These are phyloP conservation scores for Cytospora paraplurivora DNA, from an alignment of 2,329 filamentous ascomycete genomes.

Conservation along the genomic window DNA sequence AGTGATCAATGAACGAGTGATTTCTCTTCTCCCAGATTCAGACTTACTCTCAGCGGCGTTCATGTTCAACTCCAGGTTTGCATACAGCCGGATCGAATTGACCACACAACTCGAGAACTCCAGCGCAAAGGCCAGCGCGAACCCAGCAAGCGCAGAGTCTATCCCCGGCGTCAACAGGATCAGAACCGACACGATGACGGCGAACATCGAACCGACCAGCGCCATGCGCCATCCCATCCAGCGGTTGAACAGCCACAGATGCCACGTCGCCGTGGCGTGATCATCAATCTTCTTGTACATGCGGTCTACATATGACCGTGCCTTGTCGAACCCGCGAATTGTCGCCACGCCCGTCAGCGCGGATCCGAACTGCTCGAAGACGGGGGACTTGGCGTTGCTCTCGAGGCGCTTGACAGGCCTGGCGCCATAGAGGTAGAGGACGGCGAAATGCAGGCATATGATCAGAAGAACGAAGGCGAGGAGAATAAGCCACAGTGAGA, in stretches of 20 bases:
- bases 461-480: constrained; percentile 60
- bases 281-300: constrained; percentile 73
- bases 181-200: constrained; percentile 63
- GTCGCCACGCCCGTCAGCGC: constrained; percentile 73
- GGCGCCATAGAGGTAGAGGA: constrained; percentile 68
- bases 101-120: constrained; percentile 67
- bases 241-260: constrained; percentile 72
- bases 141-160: constrained; percentile 71
- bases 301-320: constrained; percentile 63
- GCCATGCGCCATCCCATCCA: constrained; percentile 78
- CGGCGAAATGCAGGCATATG: constrained; percentile 60
- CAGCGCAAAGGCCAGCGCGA: constrained; percentile 73
- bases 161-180: constrained; percentile 64
- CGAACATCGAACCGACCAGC: constrained; percentile 69
- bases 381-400: constrained; percentile 74
- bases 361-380: constrained; percentile 79
- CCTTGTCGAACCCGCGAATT: constrained; percentile 74
- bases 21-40: neutral
- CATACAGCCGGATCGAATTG: constrained; percentile 68
- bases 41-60: constrained; percentile 67
- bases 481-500: constrained; percentile 67
- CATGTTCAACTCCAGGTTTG: constrained; percentile 75
- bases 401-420: constrained; percentile 77
- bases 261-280: constrained; percentile 66
- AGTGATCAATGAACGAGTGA: neutral